phyloP scores from a whole-genome alignment of 1,284 basidiomycete species.

The Meripilus lineatus region DNA sequence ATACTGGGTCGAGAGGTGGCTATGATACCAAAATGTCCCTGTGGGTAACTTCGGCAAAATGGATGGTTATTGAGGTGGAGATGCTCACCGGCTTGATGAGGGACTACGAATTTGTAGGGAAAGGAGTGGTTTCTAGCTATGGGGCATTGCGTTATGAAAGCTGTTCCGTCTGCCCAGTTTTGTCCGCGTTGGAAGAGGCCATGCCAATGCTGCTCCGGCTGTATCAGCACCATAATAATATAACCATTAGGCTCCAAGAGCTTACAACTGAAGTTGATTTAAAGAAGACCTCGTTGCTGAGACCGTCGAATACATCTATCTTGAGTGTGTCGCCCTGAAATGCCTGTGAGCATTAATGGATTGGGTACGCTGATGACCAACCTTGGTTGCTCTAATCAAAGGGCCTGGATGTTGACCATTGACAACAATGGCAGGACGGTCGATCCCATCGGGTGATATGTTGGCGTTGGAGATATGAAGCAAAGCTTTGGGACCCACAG shows the following conservation, averaged over 20 bases:
- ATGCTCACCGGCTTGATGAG: slow-evolving; percentile 26
- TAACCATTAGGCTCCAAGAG: background rate
- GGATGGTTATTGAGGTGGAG: background rate
- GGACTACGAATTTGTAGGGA: slow-evolving; percentile 31
- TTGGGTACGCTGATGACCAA: slow-evolving; percentile 9
- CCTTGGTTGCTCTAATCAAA: slow-evolving; percentile 22
- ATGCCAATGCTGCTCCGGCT: slow-evolving; percentile 27
- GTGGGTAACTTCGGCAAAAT: background rate
- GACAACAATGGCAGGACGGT: slow-evolving; percentile 17
- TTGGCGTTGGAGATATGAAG: slow-evolving; percentile 14
- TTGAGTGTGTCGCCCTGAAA: slow-evolving; percentile 16
- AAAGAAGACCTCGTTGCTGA: slow-evolving; percentile 24
- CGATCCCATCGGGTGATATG: slow-evolving; percentile 11
- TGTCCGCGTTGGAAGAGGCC: slow-evolving; percentile 26
- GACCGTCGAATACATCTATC: slow-evolving; percentile 27
- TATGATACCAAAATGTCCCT: slow-evolving; percentile 21
- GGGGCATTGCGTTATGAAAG: slow-evolving; percentile 44
- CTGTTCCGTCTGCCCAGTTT: slow-evolving; percentile 25
- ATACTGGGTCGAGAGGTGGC: slow-evolving; percentile 23
- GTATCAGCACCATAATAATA: background rate
- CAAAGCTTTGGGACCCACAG: too few species aligned
- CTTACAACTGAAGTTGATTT: slow-evolving; percentile 28
- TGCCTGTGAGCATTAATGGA: slow-evolving; percentile 7
- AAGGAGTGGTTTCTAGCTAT: slow-evolving; percentile 39
- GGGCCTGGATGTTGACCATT: slow-evolving; percentile 23